Percentiles rank a stretch among this genome's conserved stretches.
Conservation (phyloP, 1,284 basidiomycete species). For the Cutaneotrichosporon curvatum region DNA sequence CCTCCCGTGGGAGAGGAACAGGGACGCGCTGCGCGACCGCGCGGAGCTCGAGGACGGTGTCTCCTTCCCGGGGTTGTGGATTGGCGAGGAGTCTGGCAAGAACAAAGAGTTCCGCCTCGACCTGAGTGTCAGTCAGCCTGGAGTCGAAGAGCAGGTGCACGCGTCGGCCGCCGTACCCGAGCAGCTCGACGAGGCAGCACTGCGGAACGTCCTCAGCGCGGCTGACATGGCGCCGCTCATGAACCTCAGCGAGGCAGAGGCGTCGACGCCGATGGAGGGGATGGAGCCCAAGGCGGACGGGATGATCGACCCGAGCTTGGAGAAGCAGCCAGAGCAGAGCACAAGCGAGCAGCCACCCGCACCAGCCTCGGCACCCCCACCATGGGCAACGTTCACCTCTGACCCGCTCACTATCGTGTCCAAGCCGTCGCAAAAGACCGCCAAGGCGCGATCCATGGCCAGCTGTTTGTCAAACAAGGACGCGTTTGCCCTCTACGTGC, state of each 20-base stretch:
- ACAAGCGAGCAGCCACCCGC: not conserved
- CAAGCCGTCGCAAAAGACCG: conserved; percentile 94
- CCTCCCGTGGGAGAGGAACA: conserved; percentile 22
- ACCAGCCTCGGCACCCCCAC: conserved; percentile 9
- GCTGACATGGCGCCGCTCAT: conserved; percentile 4
- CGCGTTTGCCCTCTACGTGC: conserved; percentile 89
- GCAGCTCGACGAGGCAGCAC: conserved; percentile 8
- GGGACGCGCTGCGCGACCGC: conserved; percentile 17
- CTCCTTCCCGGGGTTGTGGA: conserved; percentile 34
- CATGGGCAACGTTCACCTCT: conserved; percentile 87
- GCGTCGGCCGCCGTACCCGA: not conserved
- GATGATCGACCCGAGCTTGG: no score
- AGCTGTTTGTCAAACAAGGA: conserved; percentile 83
- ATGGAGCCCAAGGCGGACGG: not conserved
- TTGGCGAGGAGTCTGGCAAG: conserved; percentile 29
- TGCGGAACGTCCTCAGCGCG: conserved; percentile 3
- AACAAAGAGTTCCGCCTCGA: conserved; percentile 35
- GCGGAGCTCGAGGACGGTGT: conserved; percentile 26
- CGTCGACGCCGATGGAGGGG: not conserved
- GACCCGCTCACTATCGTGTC: conserved; percentile 89
- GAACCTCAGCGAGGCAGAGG: not conserved
- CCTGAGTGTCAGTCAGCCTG: conserved; percentile 19
- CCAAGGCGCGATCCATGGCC: conserved; percentile 86
- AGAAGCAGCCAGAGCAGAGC: not conserved
- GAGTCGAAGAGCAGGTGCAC: conserved; percentile 2